Base-by-base conservation (phyloP, 768 basidiomycete genomes). In the Collybia nuda region DNA sequence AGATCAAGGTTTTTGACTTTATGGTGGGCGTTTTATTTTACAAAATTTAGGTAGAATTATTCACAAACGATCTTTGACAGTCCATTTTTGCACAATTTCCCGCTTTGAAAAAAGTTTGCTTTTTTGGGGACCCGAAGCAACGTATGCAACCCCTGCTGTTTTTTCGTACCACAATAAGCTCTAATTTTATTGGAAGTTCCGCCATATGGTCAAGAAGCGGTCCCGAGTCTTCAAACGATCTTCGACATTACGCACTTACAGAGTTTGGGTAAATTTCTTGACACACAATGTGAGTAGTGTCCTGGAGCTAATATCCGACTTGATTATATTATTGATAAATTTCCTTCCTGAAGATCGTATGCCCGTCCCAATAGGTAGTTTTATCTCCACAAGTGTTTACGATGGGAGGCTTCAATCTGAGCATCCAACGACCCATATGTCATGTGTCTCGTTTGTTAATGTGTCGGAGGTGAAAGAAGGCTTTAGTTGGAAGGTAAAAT, bases 51-150 rank as follows among this genome's bases (percentile, higher is more conserved):
- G 19, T 32, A 32, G 43, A n/a, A n/a, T n/a, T 3, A 11, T 41
- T 29, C 8, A 8, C 8, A 15, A 9, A 37, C 28, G 40, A 14
- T 26, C 44, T 45, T 5, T 21, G 4, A 42, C 50, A 82, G 80
- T 70, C 68, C 52, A 40, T 80, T 8, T 79, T 82, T 51, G 58
- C 69, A 50, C 68, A 66, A 28, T 77, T 77, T 55, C 47, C 57
- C 5, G 54, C 55, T 0, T 59, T 81, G 21, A 56, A 67, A 38
- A 79, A 78, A 53, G 62, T 79, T 18, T 79, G 76, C 51, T 79
- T 77, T 56, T 78, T 81, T 42, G 79, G 80, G 0, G 80, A 82
- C 60, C 78, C 78, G 0, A 70, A 73, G 39, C 81, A 82, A 63
- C 64, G 81, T 79, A 61, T 41, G 75, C 52, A 6, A 57, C 56